Evolutionary conservation across 2,329 filamentous ascomycete genomes (phyloP), one percentile per base, ranked within the genome.

Genomic region (Fusarium multiceps): DNA sequence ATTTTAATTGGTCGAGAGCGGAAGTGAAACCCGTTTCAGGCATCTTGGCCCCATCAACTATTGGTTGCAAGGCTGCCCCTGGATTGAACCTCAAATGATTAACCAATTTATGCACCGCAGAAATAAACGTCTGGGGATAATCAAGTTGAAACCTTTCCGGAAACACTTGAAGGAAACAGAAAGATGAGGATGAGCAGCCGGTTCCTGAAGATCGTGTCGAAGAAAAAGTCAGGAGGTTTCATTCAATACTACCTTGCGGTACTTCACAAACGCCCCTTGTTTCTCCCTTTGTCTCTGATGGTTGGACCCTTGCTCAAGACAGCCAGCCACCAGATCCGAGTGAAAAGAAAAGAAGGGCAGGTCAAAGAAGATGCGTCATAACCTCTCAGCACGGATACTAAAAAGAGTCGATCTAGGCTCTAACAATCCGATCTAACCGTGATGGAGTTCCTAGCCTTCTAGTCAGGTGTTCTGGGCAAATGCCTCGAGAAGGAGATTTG

Each of bases 21-120:
- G 4, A 65, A 37, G 51, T 72, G 72, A 74, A 75, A 74, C 72
- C 57, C 67, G 73, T 75, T 73, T 75, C 73, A 75, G 72, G 68
- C 71, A 73, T 73, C 48, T 54, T 69, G 64, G 55, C 50, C 53
- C 34, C 23, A 27, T 58, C 34, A 21, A 54, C 55, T 54, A 62
- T 30, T 45, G 51, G 49, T 45, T 50, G 54, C 40, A 55, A 48
- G 47, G 49, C 47, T 55, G 53, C 63, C 69, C 71, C 61, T 72
- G 63, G 50, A 34, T 68, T 41, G 49, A 34, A 51, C 27, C 32
- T 51, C 9, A 41, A 27, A n/a, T 46, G 9, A 51, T 27, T 18
- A 49, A 45, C 66, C 60, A 20, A 25, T 51, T 63, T 57, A 59
- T 58, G 59, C 62, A 46, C 32, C 49, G 47, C 51, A 45, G 18